A percentile compares a stretch with the other conserved stretches of the same genome.
Evolutionary conservation across 106 monocot genomes (phyloP).

Genomic region (Xerophyta viscosa): DNA sequence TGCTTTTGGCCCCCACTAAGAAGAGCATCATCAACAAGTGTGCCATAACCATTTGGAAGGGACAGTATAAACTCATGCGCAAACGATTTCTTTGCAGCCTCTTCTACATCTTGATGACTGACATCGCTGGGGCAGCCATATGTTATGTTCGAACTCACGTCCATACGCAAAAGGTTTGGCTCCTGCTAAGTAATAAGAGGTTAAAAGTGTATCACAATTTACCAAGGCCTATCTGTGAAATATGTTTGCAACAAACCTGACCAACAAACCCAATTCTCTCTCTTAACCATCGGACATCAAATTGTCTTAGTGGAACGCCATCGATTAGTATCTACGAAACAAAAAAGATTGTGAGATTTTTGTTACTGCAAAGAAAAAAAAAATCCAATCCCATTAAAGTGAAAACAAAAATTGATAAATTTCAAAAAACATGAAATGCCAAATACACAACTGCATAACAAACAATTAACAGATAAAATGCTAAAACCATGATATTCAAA

Average conservation of each 20-base stretch:
- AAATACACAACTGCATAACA: too few relatives aligned
- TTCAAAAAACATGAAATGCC: too few relatives aligned
- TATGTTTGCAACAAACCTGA: constrained; percentile 31
- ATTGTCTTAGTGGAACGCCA: constrained; percentile 47
- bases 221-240: neutral
- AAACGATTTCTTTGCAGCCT: constrained; percentile 86
- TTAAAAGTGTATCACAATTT: neutral
- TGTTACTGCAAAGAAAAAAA: too few relatives aligned
- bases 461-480: too few relatives aligned
- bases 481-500: too few relatives aligned
- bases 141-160: constrained; percentile 75
- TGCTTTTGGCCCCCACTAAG: constrained; percentile 98
- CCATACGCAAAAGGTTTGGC: constrained; percentile 81
- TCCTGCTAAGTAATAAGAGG: constrained; percentile 37
- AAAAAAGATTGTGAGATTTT: too few relatives aligned
- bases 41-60: constrained; percentile 77
- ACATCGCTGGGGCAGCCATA: constrained; percentile 80
- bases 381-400: too few relatives aligned
- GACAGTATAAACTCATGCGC: constrained; percentile 84
- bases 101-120: constrained; percentile 58
- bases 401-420: too few relatives aligned
- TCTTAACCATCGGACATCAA: constrained; percentile 78
- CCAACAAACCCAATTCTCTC: constrained; percentile 89
- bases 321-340: constrained; percentile 73
- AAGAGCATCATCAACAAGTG: constrained; percentile 68